A percentile compares a stretch with the other conserved stretches of the same genome.
Conservation (phyloP, 257 asterid species). For the Cinchona pubescens region DNA sequence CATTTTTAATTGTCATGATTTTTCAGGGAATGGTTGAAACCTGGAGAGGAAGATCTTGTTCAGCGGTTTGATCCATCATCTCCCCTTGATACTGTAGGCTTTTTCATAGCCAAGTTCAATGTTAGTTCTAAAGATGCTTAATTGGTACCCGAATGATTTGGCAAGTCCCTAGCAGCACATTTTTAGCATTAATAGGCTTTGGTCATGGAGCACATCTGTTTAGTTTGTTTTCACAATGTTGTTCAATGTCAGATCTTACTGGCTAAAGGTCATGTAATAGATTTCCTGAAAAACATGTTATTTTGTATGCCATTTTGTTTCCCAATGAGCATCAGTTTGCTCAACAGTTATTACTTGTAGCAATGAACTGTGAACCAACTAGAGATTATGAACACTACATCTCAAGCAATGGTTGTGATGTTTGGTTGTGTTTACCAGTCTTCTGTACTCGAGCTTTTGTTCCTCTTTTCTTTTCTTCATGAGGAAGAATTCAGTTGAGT, state of each 20-base stretch:
- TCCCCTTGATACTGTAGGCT: conserved; percentile 79
- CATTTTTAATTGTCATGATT: conserved; percentile 8
- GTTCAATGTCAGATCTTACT: neutral
- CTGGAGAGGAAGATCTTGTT: conserved; percentile 88
- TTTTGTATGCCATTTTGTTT: neutral
- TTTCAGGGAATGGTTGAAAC: conserved; percentile 86
- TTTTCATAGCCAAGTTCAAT: conserved; percentile 86
- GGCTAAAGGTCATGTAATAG: neutral
- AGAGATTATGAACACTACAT: neutral
- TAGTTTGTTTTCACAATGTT: too few relatives aligned
- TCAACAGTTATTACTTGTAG: neutral
- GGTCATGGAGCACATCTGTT: neutral
- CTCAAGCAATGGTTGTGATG: too few relatives aligned
- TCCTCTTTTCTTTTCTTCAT: neutral
- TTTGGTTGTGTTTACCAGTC: neutral
- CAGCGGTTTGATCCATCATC: conserved; percentile 97
- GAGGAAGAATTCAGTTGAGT: neutral
- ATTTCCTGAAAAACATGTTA: neutral
- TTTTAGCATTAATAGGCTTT: neutral
- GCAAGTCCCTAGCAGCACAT: neutral
- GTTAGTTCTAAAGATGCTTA: conserved; percentile 63
- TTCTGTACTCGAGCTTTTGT: neutral
- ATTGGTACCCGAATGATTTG: conserved; percentile 1
- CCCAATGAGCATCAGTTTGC: neutral
- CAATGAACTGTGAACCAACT: neutral